phyloP scores from a whole-genome alignment of 2,329 filamentous ascomycete genomes.

The Rugonectria rugulosa region DNA sequence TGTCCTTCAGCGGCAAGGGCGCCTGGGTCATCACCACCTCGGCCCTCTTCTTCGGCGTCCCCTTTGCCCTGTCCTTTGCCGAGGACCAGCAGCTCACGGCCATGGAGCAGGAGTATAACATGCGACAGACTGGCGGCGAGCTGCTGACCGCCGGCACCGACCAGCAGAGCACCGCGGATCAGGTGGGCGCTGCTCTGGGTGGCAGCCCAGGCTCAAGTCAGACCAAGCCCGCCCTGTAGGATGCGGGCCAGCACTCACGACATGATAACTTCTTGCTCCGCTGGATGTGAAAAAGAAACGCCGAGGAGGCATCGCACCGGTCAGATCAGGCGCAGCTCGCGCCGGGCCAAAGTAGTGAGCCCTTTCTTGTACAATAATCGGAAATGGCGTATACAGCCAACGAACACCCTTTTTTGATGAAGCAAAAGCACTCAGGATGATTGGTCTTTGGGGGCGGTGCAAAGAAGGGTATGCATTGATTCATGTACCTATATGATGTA shows the following conservation, averaged over 20 bases:
- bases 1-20: constrained; percentile 81
- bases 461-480: constrained; percentile 30
- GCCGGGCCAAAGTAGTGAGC: constrained; percentile 27
- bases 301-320: too few relatives aligned
- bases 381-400: constrained; percentile 38
- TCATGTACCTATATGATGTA: constrained; percentile 36
- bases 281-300: constrained; percentile 17
- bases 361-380: constrained; percentile 40
- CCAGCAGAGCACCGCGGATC: constrained; percentile 54
- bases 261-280: constrained; percentile 15
- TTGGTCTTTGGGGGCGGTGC: constrained; percentile 22
- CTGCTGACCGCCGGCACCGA: constrained; percentile 59
- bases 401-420: constrained; percentile 33
- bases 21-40: constrained; percentile 92
- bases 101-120: constrained; percentile 97
- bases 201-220: too few relatives aligned
- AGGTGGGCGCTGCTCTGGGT: constrained; percentile 59
- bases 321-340: too few relatives aligned
- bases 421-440: constrained; percentile 24
- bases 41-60: constrained; percentile 87
- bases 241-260: constrained; percentile 8
- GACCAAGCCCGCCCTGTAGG: constrained; percentile 60
- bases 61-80: constrained; percentile 89
- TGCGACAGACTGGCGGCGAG: constrained; percentile 91
- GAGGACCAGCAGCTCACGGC: constrained; percentile 97